Evolutionary conservation across 306 rosid genomes (phyloP), one percentile per base, ranked within the genome.

Genomic region (Quercus mongolica): DNA sequence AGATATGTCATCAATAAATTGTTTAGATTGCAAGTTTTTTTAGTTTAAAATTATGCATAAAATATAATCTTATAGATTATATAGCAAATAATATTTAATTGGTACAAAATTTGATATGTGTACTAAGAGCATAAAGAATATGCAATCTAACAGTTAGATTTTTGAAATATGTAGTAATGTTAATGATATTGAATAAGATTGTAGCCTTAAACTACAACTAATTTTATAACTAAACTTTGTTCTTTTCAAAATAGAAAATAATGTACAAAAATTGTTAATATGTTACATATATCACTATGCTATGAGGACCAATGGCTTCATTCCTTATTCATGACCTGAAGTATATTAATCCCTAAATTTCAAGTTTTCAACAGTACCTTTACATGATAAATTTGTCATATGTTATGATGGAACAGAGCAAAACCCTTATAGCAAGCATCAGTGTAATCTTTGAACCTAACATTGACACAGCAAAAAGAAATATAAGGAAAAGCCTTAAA

Each of bases 291-390:
- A 21, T 41, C 55, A 74, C 62, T 84, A 77, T 70, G 78, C 85
- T 77, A 80, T 56, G 54, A 74, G 90, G 90, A 87, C 88, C 90
- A 74, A 80, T 80, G 83, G 88, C 90, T 85, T 85, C 90, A 87
- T 87, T 85, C 88, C 88, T 88, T 54, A 80, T 82, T 65, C 80
- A 83, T 56, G 74, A 69, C 74, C 73, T 73, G 0, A 41, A 79
- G 76, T 70, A 69, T 76, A 73, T 54, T 64, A 81, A 83, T 38
- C 78, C 90, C 74, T 80, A 58, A 77, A 76, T 77, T 71, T 44
- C 9, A 35, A 35, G 44, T 35, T 35, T 35, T 35, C 49, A 65
- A 30, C 90, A 77, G 73, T 72, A 73, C 78, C 82, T 61, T 82
- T 82, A 79, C 76, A 78, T 62, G 72, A 78, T 14, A 71, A 51